Evolutionary conservation across 805 yeast species (phyloP).

Genomic region (Saccharomyces kudriavzevii): DNA sequence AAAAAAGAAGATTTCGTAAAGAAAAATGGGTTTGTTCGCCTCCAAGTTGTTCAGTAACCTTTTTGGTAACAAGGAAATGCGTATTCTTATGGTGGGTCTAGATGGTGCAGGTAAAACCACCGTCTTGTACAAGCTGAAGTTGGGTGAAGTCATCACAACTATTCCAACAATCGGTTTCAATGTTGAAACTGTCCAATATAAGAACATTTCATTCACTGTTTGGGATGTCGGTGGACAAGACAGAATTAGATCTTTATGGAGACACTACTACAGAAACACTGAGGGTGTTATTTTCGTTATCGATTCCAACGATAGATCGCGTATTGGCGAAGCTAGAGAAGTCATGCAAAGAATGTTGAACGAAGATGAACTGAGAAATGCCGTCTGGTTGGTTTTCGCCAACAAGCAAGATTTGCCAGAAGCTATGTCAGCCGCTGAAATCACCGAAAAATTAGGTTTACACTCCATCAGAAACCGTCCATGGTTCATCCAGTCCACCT

Average conservation of each 20-base stretch:
- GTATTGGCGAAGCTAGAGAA: slow-evolving; percentile 96
- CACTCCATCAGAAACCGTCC: slow-evolving; percentile 98
- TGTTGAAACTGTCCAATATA: slow-evolving; percentile 95
- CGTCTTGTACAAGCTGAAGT: slow-evolving; percentile 85
- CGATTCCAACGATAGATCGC: slow-evolving; percentile 96
- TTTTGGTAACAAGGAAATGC: slow-evolving; percentile 96
- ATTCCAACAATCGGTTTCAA: slow-evolving; percentile 96
- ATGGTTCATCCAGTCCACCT: slow-evolving; percentile 98
- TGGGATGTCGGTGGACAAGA: slow-evolving; percentile 99
- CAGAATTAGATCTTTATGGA: slow-evolving; percentile 97
- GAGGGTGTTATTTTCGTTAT: slow-evolving; percentile 97
- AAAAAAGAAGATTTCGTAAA: not conserved
- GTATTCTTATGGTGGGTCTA: slow-evolving; percentile 95
- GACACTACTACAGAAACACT: slow-evolving; percentile 97
- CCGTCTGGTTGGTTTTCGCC: slow-evolving; percentile 89
- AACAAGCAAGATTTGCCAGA: slow-evolving; percentile 98
- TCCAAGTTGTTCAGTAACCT: slow-evolving; percentile 92
- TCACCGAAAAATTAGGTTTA: slow-evolving; percentile 92
- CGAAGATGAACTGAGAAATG: slow-evolving; percentile 97
- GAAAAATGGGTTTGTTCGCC: slow-evolving; percentile 84
- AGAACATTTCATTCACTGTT: slow-evolving; percentile 91
- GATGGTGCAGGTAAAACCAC: slow-evolving; percentile 99
- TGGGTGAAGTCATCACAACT: slow-evolving; percentile 93
- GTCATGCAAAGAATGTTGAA: slow-evolving; percentile 96
- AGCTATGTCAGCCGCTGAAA: slow-evolving; percentile 98